phyloP scores from a whole-genome alignment of 306 rosid genomes.

The Cicer judaicum region DNA sequence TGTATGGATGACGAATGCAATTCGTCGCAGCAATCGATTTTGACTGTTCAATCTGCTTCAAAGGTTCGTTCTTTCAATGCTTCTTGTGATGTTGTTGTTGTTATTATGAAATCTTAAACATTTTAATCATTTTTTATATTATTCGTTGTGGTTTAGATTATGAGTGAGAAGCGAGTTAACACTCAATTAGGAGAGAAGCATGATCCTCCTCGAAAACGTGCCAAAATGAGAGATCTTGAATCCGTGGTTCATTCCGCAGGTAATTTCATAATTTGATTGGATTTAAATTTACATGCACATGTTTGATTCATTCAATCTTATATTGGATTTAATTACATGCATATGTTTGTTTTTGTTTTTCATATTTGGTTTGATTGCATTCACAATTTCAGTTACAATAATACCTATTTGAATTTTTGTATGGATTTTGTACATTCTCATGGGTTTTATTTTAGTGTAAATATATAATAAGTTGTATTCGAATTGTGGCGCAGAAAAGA shows the following conservation, averaged over 20 bases:
- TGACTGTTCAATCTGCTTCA: conserved; percentile 47
- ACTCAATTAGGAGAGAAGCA: conserved; percentile 46
- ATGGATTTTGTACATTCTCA: neutral
- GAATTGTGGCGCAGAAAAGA: conserved; percentile 51
- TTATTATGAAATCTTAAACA: conserved; percentile 6
- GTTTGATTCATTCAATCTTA: conserved; percentile 8
- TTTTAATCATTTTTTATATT: neutral
- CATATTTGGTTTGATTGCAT: neutral
- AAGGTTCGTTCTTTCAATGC: conserved; percentile 54
- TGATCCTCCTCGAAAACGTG: conserved; percentile 55
- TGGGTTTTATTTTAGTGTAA: neutral
- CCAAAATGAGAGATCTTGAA: conserved; percentile 75
- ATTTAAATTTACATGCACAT: neutral
- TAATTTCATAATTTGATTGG: conserved; percentile 33
- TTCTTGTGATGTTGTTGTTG: conserved; percentile 12
- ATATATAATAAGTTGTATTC: conserved; percentile 7
- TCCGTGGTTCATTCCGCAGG: conserved; percentile 66
- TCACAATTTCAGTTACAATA: neutral
- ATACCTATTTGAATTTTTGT: neutral
- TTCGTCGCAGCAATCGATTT: conserved; percentile 38
- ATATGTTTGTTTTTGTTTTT: neutral
- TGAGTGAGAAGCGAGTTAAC: conserved; percentile 61
- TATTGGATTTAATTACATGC: neutral
- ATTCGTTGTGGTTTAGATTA: conserved; percentile 43
- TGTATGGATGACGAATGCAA: conserved; percentile 52